These are phyloP conservation scores for Rutidosis leptorrhynchoides DNA, from an alignment of 129 eudicot species.

Conservation along the genomic window DNA sequence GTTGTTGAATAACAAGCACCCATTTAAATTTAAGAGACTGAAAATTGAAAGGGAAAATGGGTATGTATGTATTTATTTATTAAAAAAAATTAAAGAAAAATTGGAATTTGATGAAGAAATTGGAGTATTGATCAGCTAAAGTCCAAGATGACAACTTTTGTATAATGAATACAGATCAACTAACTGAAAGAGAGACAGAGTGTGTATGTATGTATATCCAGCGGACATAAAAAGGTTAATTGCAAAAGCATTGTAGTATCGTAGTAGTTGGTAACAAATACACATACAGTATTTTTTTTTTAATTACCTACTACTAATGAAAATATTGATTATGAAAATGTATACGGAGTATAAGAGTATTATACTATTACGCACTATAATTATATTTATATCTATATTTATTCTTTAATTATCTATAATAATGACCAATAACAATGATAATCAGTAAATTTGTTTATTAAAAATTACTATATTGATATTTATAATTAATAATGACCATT, in stretches of 20 bases:
- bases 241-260: not conserved
- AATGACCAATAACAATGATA: too few species aligned
- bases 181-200: slow-evolving; percentile 10
- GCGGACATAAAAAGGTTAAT: not conserved
- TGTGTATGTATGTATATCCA: not conserved
- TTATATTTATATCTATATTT: too few species aligned
- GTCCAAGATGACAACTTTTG: slow-evolving; percentile 22
- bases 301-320: too few species aligned
- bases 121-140: slow-evolving; percentile 19
- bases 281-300: too few species aligned
- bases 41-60: not conserved
- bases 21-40: slow-evolving; percentile 6
- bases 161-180: slow-evolving; percentile 30
- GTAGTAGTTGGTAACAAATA: not conserved
- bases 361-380: too few species aligned
- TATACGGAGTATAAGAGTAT: too few species aligned
- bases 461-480: too few species aligned
- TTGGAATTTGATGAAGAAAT: slow-evolving; percentile 4
- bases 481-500: too few species aligned
- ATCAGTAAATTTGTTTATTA: too few species aligned
- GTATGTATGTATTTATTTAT: not conserved
- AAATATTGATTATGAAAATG: too few species aligned
- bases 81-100: not conserved
- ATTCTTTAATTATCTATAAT: too few species aligned
- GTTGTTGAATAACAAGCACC: slow-evolving; percentile 32